A percentile compares a stretch with the other conserved stretches of the same genome.
Conservation (phyloP, 495 filamentous ascomycete genomes). For the Xylaria nigripes region DNA sequence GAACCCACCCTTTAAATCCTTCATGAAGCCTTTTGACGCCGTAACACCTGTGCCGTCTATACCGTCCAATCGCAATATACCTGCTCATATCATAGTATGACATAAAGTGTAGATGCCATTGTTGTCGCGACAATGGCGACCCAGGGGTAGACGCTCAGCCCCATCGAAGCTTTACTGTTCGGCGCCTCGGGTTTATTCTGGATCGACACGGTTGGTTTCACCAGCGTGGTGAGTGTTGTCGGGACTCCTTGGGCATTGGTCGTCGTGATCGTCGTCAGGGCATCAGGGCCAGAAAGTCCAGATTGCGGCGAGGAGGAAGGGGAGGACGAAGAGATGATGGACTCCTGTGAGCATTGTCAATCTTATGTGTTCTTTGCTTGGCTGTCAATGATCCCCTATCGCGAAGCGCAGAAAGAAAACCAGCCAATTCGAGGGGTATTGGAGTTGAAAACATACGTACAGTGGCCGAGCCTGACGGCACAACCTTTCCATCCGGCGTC, state of each 20-base stretch:
- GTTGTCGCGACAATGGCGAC: background rate
- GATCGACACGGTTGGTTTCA: background rate
- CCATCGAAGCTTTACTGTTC: background rate
- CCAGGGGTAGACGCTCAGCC: background rate
- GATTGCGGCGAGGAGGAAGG: slow-evolving; percentile 14
- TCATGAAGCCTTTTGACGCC: background rate
- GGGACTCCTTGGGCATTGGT: background rate
- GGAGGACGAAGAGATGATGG: slow-evolving; percentile 8
- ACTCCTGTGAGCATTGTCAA: slow-evolving; percentile 12
- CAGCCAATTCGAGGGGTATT: background rate
- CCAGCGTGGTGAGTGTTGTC: slow-evolving; percentile 3
- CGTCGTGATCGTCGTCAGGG: background rate
- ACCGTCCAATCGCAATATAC: background rate
- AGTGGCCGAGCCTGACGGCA: slow-evolving; percentile 47
- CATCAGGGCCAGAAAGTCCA: slow-evolving; percentile 22
- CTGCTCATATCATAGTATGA: slow-evolving; percentile 2
- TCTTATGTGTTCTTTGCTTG: background rate
- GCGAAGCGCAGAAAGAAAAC: background rate
- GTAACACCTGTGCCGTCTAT: background rate
- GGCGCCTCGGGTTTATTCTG: slow-evolving; percentile 6
- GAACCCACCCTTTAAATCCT: too few species aligned
- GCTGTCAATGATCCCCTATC: background rate
- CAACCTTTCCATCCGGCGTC: slow-evolving; percentile 59
- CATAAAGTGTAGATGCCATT: background rate
- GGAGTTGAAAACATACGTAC: slow-evolving; percentile 33